phyloP scores from a whole-genome alignment of 768 basidiomycete species.

The Boletellus ananas region DNA sequence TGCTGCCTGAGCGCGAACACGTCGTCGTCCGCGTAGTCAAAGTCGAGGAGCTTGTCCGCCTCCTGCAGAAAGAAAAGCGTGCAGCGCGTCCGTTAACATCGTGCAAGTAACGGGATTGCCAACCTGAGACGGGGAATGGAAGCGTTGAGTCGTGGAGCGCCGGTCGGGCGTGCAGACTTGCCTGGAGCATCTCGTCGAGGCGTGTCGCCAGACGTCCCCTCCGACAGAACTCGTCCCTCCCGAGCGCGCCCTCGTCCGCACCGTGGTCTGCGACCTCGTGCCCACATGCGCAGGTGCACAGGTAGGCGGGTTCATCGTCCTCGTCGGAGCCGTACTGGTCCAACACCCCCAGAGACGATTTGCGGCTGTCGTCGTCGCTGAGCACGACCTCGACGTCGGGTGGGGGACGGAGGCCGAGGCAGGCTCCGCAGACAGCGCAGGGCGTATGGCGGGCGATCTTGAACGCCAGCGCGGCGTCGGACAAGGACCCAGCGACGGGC shows the following conservation, averaged over 20 bases:
- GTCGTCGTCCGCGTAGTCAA: conserved; percentile 68
- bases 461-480: conserved; percentile 49
- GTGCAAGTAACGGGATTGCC: conserved; percentile 16
- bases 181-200: conserved; percentile 80
- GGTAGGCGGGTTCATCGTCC: conserved; percentile 53
- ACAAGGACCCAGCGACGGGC: conserved; percentile 50
- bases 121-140: conserved; percentile 19
- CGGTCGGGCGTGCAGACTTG: conserved; percentile 26
- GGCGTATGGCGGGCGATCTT: conserved; percentile 83
- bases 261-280: conserved; percentile 64
- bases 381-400: conserved; percentile 54
- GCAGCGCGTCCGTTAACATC: conserved; percentile 10
- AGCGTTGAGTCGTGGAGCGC: conserved; percentile 10
- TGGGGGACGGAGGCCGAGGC: conserved; percentile 68
- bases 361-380: conserved; percentile 41
- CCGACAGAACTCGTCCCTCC: conserved; percentile 63
- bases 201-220: conserved; percentile 71
- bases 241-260: conserved; percentile 55
- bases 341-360: conserved; percentile 49
- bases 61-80: conserved; percentile 47
- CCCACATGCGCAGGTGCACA: conserved; percentile 64
- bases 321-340: conserved; percentile 72
- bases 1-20: conserved; percentile 67
- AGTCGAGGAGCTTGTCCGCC: conserved; percentile 71
- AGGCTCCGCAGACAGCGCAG: conserved; percentile 64